Conservation (phyloP, 1,284 basidiomycete genomes). For the Lentinula novae-zelandiae region DNA sequence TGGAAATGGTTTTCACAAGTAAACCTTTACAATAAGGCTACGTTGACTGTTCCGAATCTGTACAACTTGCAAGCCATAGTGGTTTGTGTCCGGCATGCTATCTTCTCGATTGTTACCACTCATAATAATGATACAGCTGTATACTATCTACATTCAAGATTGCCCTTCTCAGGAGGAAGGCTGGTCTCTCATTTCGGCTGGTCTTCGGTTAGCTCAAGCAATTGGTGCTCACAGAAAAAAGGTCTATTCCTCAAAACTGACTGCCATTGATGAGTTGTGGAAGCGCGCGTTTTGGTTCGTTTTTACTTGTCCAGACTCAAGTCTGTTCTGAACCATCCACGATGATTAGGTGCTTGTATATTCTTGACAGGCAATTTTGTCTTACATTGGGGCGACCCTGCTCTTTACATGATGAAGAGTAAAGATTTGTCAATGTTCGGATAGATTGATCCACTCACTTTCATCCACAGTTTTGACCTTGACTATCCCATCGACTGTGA, state of each 20-base stretch:
- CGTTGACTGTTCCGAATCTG: background rate
- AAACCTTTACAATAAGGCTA: conserved; percentile 1
- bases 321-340: background rate
- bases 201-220: conserved; percentile 12
- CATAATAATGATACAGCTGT: background rate
- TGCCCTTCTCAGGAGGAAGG: conserved; percentile 1
- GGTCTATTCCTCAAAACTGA: background rate
- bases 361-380: background rate
- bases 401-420: conserved; percentile 6
- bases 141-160: conserved; percentile 1
- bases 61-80: background rate
- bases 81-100: background rate
- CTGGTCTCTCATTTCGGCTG: conserved; percentile 3
- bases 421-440: background rate
- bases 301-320: background rate
- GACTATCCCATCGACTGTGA: conserved; percentile 13
- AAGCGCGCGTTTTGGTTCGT: conserved; percentile 49
- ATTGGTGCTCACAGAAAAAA: conserved; percentile 12
- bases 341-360: background rate
- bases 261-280: conserved; percentile 47
- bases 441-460: background rate
- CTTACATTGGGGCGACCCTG: conserved; percentile 3
- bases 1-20: conserved; percentile 8
- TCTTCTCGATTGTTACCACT: background rate
- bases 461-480: conserved; percentile 10